phyloP scores from a whole-genome alignment of 2,329 filamentous ascomycete genomes.

The Dothiorella sarmentorum region DNA sequence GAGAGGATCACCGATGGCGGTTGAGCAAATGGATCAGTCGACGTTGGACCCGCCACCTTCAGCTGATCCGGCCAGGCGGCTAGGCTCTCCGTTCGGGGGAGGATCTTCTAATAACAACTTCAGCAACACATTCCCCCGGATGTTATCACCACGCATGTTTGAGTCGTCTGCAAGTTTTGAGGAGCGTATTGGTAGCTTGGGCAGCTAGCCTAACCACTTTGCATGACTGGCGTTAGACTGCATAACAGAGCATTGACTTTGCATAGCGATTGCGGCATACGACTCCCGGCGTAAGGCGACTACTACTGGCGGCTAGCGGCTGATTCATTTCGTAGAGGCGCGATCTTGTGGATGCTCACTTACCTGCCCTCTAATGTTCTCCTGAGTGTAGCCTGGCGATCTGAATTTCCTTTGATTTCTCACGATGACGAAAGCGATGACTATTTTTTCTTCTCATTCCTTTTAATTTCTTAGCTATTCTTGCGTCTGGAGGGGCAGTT shows the following conservation, averaged over 20 bases:
- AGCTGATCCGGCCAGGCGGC: conserved; percentile 42
- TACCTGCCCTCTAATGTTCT: background rate
- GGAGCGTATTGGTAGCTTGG: conserved; percentile 33
- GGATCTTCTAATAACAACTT: conserved; percentile 34
- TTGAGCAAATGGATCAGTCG: conserved; percentile 23
- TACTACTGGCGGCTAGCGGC: background rate
- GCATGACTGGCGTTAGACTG: conserved; percentile 18
- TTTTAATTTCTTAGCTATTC: background rate
- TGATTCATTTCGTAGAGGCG: conserved; percentile 9
- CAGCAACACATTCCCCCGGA: conserved; percentile 47
- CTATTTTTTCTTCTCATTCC: conserved; percentile 11
- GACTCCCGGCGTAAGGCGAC: conserved; percentile 15
- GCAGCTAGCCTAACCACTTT: conserved; percentile 1
- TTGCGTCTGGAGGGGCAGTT: conserved; percentile 1
- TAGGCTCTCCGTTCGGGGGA: conserved; percentile 48
- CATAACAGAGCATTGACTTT: conserved; percentile 16
- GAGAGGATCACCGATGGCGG: conserved; percentile 27
- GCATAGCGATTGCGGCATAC: conserved; percentile 16
- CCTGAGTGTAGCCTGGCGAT: background rate
- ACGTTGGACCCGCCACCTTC: conserved; percentile 26
- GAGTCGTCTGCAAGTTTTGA: conserved; percentile 39
- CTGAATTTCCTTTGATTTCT: background rate
- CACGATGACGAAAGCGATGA: conserved; percentile 17
- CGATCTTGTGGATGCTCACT: conserved; percentile 4
- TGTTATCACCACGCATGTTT: conserved; percentile 36